Base-by-base conservation (phyloP, 768 basidiomycete genomes). In the Butyriboletus loyo region DNA sequence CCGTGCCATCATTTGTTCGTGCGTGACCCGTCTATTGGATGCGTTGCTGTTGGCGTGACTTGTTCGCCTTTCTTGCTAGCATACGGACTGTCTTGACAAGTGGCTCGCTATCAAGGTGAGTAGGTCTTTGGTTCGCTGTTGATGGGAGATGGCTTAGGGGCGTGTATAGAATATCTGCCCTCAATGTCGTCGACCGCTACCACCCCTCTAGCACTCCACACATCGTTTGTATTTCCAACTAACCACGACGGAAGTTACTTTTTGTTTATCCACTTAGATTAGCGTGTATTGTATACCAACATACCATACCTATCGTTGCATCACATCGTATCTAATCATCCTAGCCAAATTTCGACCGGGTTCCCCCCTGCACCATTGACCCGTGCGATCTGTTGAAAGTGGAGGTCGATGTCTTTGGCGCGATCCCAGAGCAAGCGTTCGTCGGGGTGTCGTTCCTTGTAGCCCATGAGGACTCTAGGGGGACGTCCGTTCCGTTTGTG, bases 1-100 rank as follows among this genome's bases (percentile, higher is more conserved):
- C 92, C 92, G 1, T 95, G 92, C 72, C 83, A 86, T 62, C 92
- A 95, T 76, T 62, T 94, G 58, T 95, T 95, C 69, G 89, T 90
- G 60, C 72, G 88, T 58, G 37, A 8, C 49, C 11, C 19, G 5
- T 32, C 5, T 25, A n/a, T 30, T 2, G 5, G 15, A 19, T 32
- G 15, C 28, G 5, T 21, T 21, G 5, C 9, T 9, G 34, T 19
- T 42, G 13, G 9, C 10, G 5, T 32, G 14, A 34, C 49, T 44
- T 19, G 45, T 9, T 15, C 19, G 6, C 34, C 14, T 25, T 19
- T 46, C 17, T 14, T 17, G 21, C 25, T 48, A 90, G 88, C 92
- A 95, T 63, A 93, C 92, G 0, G 85, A 86, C 21, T 95, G 92
- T 73, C 74, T 95, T 30, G 87, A 94, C 73, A 80, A 83, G 81